Conservation (phyloP, 192 early-diverging fungal species). For the Nowakowskiella sp. region DNA sequence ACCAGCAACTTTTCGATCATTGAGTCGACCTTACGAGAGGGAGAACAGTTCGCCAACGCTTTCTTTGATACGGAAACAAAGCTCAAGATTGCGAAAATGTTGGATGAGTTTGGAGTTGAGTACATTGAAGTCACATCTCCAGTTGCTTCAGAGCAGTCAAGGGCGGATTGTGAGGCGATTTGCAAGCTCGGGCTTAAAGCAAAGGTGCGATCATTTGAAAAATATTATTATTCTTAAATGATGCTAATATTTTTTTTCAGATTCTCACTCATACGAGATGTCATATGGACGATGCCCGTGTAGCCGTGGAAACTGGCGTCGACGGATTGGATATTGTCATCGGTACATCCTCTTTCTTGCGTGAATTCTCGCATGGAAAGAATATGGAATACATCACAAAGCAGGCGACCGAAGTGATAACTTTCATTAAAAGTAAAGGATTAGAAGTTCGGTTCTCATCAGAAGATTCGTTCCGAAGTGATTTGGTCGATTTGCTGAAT, state of each 20-base stretch:
- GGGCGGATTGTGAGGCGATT: slow-evolving; percentile 84
- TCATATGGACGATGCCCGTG: slow-evolving; percentile 97
- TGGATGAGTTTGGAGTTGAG: slow-evolving; percentile 96
- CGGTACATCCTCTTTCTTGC: slow-evolving; percentile 89
- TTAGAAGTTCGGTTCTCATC: slow-evolving; percentile 96
- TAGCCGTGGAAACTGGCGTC: slow-evolving; percentile 95
- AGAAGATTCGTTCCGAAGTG: slow-evolving; percentile 96
- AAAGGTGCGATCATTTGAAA: slow-evolving; percentile 68
- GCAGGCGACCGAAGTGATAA: slow-evolving; percentile 92
- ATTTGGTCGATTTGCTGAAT: slow-evolving; percentile 93
- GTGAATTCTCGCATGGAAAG: slow-evolving; percentile 99
- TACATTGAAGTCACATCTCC: slow-evolving; percentile 97
- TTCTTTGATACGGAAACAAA: slow-evolving; percentile 97
- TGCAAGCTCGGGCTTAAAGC: slow-evolving; percentile 89
- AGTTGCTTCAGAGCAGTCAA: slow-evolving; percentile 93
- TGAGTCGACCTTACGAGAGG: slow-evolving; percentile 93
- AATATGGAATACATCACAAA: slow-evolving; percentile 97
- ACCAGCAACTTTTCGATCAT: slow-evolving; percentile 92
- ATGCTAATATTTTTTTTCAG: too few species aligned
- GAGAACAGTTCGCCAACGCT: slow-evolving; percentile 98
- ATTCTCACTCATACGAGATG: slow-evolving; percentile 93
- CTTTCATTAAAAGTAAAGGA: slow-evolving; percentile 91
- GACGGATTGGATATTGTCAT: slow-evolving; percentile 97
- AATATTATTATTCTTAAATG: too few species aligned
- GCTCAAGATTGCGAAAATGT: slow-evolving; percentile 96